A percentile compares a stretch with the other conserved stretches of the same genome.
These are phyloP conservation scores for Adansonia digitata DNA, from an alignment of 345 rosid genomes.

Conservation along the genomic window DNA sequence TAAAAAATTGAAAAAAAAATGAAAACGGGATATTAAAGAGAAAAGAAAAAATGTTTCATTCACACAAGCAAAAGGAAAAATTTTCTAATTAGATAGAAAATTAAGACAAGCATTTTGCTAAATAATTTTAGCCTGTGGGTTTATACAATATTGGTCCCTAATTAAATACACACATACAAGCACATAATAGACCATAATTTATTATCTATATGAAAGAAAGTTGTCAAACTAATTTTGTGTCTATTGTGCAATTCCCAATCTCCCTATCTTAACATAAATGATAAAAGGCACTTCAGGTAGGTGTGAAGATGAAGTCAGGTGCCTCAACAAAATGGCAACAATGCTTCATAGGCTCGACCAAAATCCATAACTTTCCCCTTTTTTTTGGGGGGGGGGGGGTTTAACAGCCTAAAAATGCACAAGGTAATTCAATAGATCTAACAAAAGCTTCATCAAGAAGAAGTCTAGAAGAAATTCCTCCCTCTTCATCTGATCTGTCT, in stretches of 20 bases:
- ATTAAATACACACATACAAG: background rate
- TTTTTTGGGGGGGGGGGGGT: no score
- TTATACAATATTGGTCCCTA: background rate
- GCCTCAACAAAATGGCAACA: background rate
- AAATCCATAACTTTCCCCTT: background rate
- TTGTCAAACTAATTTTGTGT: background rate
- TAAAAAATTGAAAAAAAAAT: background rate
- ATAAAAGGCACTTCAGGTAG: background rate
- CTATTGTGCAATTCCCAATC: background rate
- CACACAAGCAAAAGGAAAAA: background rate
- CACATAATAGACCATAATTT: background rate
- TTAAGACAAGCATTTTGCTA: background rate
- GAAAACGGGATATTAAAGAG: background rate
- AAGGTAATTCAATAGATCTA: background rate
- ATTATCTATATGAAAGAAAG: background rate
- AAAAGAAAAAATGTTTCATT: background rate
- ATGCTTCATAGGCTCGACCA: background rate
- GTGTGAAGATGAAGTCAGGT: background rate
- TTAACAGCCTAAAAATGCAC: background rate
- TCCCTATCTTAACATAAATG: background rate
- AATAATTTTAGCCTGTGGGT: background rate
- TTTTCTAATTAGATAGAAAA: no score
- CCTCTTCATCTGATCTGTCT: background rate
- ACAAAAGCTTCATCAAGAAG: background rate
- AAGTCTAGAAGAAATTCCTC: background rate